Percentiles rank a stretch among this genome's conserved stretches.
Evolutionary conservation across 768 basidiomycete species (phyloP).

Genomic region (Cytidiella melzeri): DNA sequence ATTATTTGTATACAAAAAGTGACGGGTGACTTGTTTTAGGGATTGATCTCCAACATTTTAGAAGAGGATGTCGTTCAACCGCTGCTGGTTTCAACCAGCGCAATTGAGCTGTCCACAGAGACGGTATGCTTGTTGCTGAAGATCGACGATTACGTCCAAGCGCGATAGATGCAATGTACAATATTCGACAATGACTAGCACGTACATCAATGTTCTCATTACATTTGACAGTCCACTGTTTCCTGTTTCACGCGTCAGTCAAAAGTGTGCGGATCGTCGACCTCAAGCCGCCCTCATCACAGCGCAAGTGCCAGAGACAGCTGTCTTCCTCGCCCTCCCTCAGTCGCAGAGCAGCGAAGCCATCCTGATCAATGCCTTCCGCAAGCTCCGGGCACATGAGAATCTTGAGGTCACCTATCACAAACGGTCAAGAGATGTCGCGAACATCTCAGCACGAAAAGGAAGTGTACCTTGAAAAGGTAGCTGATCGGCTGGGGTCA

Average conservation of each 20-base stretch:
- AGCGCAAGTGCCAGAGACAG: conserved; percentile 66
- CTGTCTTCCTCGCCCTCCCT: conserved; percentile 59
- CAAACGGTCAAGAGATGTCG: not conserved
- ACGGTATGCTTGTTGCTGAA: conserved; percentile 95
- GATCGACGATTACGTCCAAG: conserved; percentile 91
- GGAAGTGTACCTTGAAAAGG: conserved; percentile 53
- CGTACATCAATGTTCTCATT: not conserved
- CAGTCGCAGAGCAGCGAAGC: conserved; percentile 44
- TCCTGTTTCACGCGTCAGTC: conserved; percentile 9
- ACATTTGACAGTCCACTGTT: not conserved
- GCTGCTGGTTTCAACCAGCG: conserved; percentile 89
- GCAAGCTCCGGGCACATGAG: conserved; percentile 29
- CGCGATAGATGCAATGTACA: conserved; percentile 40
- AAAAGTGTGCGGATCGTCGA: conserved; percentile 40
- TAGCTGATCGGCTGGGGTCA: conserved; percentile 46
- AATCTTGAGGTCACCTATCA: conserved; percentile 62
- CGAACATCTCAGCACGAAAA: conserved; percentile 2
- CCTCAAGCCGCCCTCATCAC: conserved; percentile 39
- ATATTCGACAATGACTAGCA: not conserved
- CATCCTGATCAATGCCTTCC: not conserved
- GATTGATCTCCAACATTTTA: conserved; percentile 92
- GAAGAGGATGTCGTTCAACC: conserved; percentile 99
- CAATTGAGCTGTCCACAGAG: conserved; percentile 92
- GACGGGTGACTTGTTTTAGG: conserved; percentile 39
- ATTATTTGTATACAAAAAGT: not conserved